Evolutionary conservation across 768 basidiomycete species (phyloP).

Genomic region (Asterophora parasitica): DNA sequence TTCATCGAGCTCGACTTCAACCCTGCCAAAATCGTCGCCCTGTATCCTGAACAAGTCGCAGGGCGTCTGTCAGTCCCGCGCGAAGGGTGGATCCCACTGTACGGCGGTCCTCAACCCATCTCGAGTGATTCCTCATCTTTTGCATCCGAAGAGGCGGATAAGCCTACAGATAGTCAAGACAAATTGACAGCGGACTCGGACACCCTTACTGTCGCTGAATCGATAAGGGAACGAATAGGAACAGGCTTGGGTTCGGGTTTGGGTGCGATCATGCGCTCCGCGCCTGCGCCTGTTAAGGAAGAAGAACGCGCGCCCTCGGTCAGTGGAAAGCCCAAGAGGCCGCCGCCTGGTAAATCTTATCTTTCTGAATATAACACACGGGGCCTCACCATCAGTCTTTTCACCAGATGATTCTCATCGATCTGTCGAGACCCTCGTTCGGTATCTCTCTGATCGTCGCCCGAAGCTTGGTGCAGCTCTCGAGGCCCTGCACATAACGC

Average conservation of each 20-base stretch:
- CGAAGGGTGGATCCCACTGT: conserved; percentile 75
- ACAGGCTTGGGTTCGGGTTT: conserved; percentile 53
- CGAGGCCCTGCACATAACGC: conserved; percentile 60
- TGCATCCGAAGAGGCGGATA: conserved; percentile 21
- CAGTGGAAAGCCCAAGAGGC: conserved; percentile 25
- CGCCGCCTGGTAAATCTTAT: conserved; percentile 24
- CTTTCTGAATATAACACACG: conserved; percentile 11
- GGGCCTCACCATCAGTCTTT: background rate
- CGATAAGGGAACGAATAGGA: conserved; percentile 38
- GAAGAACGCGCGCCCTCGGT: conserved; percentile 64
- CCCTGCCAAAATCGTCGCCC: conserved; percentile 87
- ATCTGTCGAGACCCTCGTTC: conserved; percentile 83
- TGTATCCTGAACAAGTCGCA: conserved; percentile 79
- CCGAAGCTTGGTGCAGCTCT: conserved; percentile 82
- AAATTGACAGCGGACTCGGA: conserved; percentile 31
- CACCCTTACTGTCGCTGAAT: conserved; percentile 28
- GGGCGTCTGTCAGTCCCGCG: conserved; percentile 70
- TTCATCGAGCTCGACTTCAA: conserved; percentile 88
- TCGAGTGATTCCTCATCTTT: conserved; percentile 24
- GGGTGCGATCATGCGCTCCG: conserved; percentile 43
- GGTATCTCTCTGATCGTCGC: conserved; percentile 85
- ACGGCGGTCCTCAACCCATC: conserved; percentile 61
- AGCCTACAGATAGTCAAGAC: conserved; percentile 16
- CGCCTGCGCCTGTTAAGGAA: conserved; percentile 40
- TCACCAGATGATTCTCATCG: conserved; percentile 52